Conservation (phyloP, 1,284 basidiomycete species). For the Trichosporon coremiiforme region DNA sequence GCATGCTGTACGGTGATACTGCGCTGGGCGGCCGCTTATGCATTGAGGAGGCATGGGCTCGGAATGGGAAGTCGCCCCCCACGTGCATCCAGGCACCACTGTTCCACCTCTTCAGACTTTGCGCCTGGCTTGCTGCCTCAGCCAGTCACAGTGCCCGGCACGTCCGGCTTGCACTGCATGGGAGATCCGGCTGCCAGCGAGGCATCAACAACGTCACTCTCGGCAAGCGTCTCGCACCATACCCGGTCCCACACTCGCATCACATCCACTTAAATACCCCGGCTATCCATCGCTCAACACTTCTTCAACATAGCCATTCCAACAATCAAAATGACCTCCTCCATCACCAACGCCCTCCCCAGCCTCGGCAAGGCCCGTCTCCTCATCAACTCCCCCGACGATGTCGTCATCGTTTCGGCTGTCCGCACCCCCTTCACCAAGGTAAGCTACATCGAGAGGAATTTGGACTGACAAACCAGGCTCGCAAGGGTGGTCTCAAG, state of each 20-base stretch:
- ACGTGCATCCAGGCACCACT: slow-evolving; percentile 6
- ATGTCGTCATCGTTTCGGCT: slow-evolving; percentile 88
- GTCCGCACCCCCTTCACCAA: slow-evolving; percentile 88
- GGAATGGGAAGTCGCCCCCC: slow-evolving; percentile 8
- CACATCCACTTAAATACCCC: slow-evolving; percentile 6
- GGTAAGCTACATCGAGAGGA: slow-evolving; percentile 57
- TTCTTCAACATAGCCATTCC: background rate
- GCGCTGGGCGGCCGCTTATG: slow-evolving; percentile 1
- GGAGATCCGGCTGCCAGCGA: background rate
- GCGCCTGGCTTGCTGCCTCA: background rate
- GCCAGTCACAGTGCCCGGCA: background rate
- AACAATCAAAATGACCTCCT: slow-evolving; percentile 41
- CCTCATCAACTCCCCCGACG: slow-evolving; percentile 67
- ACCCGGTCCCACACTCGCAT: slow-evolving; percentile 7
- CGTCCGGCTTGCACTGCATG: background rate
- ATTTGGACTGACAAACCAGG: slow-evolving; percentile 32
- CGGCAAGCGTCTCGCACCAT: background rate
- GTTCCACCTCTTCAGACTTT: background rate
- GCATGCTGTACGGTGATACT: background rate
- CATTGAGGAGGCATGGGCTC: background rate
- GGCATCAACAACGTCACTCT: slow-evolving; percentile 5
- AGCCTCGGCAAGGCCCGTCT: slow-evolving; percentile 61
- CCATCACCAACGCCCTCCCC: slow-evolving; percentile 52
- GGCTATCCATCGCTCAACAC: background rate
- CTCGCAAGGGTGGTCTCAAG: slow-evolving; percentile 89